Evolutionary conservation across 495 filamentous ascomycete genomes (phyloP), one percentile per base, ranked within the genome.

Genomic region (Neurospora sp.): DNA sequence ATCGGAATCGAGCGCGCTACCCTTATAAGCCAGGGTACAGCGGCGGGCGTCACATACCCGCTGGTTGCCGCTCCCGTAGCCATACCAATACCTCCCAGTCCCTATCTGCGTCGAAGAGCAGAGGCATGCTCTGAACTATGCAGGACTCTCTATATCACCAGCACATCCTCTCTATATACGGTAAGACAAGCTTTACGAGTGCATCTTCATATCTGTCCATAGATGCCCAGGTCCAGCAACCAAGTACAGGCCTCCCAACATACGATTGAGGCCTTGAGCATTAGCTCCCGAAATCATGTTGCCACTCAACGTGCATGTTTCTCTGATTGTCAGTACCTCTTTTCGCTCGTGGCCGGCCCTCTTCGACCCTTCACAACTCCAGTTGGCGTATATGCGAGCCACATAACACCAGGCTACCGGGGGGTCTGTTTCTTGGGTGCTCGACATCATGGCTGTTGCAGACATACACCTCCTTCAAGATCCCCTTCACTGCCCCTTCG

Each of bases 141-240:
- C 77, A 71, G 70, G 70, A 74, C 74, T 77, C 72, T 75, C 72
- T 75, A 72, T 70, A 72, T 78, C 74, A 75, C 71, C 75, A 75
- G 74, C 65, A 61, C 71, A 65, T 70, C 39, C 77, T 73, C 73
- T 78, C 78, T 81, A 80, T 78, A 81, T 80, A 81, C 76, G 76
- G 74, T 76, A 76, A 72, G 68, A 77, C 76, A 76, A 71, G 80
- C 78, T 79, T 79, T 81, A 80, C 80, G 78, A 77, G 71, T 77
- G 72, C 74, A 75, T 65, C 53, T 65, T 65, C 20, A 65, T 65
- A 65, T 8, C 53, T 65, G 53, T 35, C 27, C 53, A 8, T 65
- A 16, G 27, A 65, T 35, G 53, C 53, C 53, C 14, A 18, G 27
- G 22, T 14, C 53, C 12, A 65, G 53, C 53, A 31, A 35, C 27